Evolutionary conservation across 1,139 yeast species (phyloP), one percentile per base, ranked within the genome.

Genomic region (Blastobotrys illinoisensis): DNA sequence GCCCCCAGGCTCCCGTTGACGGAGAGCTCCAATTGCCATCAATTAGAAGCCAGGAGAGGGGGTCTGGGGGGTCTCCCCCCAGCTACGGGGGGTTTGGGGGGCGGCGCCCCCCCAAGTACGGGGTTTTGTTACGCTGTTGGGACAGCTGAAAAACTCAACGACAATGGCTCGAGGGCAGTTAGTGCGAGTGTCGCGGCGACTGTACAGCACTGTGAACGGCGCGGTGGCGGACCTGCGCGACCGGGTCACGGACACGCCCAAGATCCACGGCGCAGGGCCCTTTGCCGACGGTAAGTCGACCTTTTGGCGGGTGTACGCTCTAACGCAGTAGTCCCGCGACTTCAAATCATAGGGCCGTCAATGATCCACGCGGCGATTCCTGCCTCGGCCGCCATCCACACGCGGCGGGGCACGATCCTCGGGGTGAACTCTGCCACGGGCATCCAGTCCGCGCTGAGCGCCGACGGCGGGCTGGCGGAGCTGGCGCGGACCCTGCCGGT

Each of bases 281-380:
- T 51, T 51, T 23, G 44, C 53, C n/a, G 18, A 21, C 3, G 21
- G 46, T 44, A 44, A n/a, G 46, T 44, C 16, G 16, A 9, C 23
- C 23, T 44, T 11, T 21, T 16, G 14, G 9, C 23, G 16, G 7
- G 2, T 5, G 24, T 11, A 46, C 11, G 32, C 4, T 18, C 23
- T 19, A 44, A 18, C 23, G 6, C 21, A 18, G 49, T 21, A 18
- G 23, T 24, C 5, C 47, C 81, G 9, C 68, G 65, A 44, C 77
- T 79, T 57, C 73, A 74, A 50, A 76, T 76, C 5, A 58, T 79
- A 40, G 83, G 82, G 1, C 68, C 70, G 21, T 71, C 78, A 7
- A 57, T 80, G 55, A 62, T 80, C 47, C 76, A 74, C 51, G 70
- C 80, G 46, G 71, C 77, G 26, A 62, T 80, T 7, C 85, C 85